phyloP scores from a whole-genome alignment of 2,329 filamentous ascomycete species.

The Laburnicola sp. region DNA sequence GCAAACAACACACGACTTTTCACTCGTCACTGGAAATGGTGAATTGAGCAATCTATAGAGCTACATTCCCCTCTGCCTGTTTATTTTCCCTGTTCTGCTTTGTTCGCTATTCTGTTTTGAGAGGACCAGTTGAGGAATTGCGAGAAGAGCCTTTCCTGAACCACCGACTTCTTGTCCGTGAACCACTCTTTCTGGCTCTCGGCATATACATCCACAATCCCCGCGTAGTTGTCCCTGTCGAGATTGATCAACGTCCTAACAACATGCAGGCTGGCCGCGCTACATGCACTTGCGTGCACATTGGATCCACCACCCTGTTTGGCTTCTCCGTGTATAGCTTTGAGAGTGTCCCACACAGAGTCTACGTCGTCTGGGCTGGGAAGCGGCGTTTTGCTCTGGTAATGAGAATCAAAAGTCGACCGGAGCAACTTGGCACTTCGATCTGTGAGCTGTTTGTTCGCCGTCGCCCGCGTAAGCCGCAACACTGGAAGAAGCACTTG shows the following conservation, averaged over 20 bases:
- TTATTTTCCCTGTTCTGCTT: slow-evolving; percentile 19
- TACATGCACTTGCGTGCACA: slow-evolving; percentile 73
- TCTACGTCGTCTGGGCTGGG: slow-evolving; percentile 50
- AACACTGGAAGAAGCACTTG: slow-evolving; percentile 75
- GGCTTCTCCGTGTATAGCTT: slow-evolving; percentile 69
- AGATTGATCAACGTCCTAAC: slow-evolving; percentile 63
- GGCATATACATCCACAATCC: slow-evolving; percentile 48
- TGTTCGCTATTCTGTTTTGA: slow-evolving; percentile 29
- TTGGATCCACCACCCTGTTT: slow-evolving; percentile 65
- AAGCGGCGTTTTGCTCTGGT: slow-evolving; percentile 51
- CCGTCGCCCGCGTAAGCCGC: slow-evolving; percentile 74
- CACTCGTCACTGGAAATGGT: too few species aligned
- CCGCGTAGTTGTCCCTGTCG: slow-evolving; percentile 45
- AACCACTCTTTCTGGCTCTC: slow-evolving; percentile 51
- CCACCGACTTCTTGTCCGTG: slow-evolving; percentile 44
- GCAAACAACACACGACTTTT: not conserved
- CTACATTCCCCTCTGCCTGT: not conserved
- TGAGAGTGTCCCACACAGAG: slow-evolving; percentile 61
- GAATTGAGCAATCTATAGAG: too few species aligned
- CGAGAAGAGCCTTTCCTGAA: slow-evolving; percentile 51
- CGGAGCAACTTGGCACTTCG: slow-evolving; percentile 74
- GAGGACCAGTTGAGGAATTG: slow-evolving; percentile 53
- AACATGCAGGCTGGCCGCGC: slow-evolving; percentile 69
- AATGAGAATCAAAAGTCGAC: slow-evolving; percentile 68
- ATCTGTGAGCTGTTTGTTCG: slow-evolving; percentile 72